Conservation (phyloP, 129 eudicot genomes). For the Logfia minima region DNA sequence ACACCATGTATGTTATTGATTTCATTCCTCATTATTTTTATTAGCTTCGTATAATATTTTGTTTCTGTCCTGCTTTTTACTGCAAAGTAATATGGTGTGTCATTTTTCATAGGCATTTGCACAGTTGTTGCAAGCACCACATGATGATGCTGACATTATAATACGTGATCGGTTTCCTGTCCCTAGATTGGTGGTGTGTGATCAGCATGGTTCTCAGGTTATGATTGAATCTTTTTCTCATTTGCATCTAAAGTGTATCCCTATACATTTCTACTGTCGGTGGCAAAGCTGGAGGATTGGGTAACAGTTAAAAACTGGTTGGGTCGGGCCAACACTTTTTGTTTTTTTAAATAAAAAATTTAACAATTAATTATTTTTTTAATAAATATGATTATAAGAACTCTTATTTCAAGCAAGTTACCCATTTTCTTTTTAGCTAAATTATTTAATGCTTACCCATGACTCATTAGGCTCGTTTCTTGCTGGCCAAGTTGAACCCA, state of each 20-base stretch:
- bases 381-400: no score
- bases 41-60: background rate
- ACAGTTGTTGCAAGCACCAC: constrained; percentile 82
- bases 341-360: no score
- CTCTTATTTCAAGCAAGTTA: no score
- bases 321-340: background rate
- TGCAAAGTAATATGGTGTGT: background rate
- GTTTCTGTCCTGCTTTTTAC: background rate
- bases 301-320: background rate
- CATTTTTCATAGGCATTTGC: constrained; percentile 64
- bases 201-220: constrained; percentile 99
- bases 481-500: constrained; percentile 92
- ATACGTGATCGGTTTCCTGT: constrained; percentile 91
- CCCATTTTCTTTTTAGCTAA: background rate
- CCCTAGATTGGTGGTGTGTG: constrained; percentile 95
- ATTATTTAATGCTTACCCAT: background rate
- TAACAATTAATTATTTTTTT: no score
- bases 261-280: background rate
- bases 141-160: constrained; percentile 77
- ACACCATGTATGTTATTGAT: constrained; percentile 58
- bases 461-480: constrained; percentile 77
- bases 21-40: background rate
- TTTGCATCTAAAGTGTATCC: background rate
- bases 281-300: background rate
- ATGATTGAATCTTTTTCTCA: constrained; percentile 12